Conservation (phyloP, 208 protist species). For the Wallacemonas sp. region DNA sequence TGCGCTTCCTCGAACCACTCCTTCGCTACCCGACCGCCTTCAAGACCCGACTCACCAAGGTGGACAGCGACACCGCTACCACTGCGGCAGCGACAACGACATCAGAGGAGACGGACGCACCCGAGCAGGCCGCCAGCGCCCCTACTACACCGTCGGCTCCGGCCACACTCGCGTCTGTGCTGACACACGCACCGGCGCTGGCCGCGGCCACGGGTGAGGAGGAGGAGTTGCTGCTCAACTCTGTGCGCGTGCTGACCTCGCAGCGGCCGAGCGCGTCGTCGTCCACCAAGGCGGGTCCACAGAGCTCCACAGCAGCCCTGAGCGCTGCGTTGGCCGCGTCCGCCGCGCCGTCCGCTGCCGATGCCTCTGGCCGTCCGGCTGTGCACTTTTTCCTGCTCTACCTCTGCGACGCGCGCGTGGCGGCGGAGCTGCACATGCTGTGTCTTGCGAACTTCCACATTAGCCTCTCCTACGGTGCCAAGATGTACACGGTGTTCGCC, state of each 20-base stretch:
- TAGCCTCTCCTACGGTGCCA: constrained; percentile 47
- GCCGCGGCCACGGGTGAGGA: constrained; percentile 28
- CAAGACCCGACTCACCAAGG: neutral
- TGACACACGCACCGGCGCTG: neutral
- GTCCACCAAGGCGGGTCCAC: neutral
- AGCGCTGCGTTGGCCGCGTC: constrained; percentile 7
- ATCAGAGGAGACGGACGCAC: no score
- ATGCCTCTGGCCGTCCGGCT: neutral
- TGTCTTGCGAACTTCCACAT: constrained; percentile 56
- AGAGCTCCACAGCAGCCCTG: constrained; percentile 5
- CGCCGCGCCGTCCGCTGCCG: neutral
- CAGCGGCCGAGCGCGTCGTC: constrained; percentile 1
- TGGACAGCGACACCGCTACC: neutral
- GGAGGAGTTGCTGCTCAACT: constrained; percentile 35
- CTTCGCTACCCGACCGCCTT: constrained; percentile 4
- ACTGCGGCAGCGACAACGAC: neutral
- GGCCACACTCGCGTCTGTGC: neutral
- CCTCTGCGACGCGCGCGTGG: constrained; percentile 74
- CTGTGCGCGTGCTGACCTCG: constrained; percentile 21
- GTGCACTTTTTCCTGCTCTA: constrained; percentile 35
- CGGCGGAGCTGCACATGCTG: constrained; percentile 70
- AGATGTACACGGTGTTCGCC: constrained; percentile 42
- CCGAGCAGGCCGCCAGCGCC: no score
- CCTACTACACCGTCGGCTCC: no score
- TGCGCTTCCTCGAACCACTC: constrained; percentile 38